Evolutionary conservation across 495 filamentous ascomycete species (phyloP), one percentile per base, ranked within the genome.

Genomic region (Aspergillus sparsus): DNA sequence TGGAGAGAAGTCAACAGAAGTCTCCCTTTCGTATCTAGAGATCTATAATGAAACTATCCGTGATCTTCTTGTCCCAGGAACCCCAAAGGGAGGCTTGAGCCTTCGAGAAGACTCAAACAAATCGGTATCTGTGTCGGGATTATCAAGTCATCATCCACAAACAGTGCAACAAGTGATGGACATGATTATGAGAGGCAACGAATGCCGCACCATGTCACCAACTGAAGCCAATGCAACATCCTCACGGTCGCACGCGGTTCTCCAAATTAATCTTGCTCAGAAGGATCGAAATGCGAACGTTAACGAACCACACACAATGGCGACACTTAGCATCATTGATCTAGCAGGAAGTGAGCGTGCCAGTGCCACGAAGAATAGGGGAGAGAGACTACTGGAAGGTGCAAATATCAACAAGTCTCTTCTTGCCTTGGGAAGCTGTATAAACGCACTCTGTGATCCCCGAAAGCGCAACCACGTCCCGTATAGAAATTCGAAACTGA

Each of bases 41-140:
- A 99, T 99, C 49, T 99, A 99, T 79, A 99, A 99, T 69, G 94
- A 99, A 74, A 98, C 93, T 0, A 99, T 99, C 61, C 89, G 94
- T 42, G 94, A 99, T 73, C 76, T 99, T 64, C 83, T 99, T 10
- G 87, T 96, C 16, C 89, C 90, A 5, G 89, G 90, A 31, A 90
- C 88, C 35, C 89, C 87, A 71, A 98, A 97, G 72, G 83, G 85
- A 60, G 90, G 90, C 13, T 73, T 99, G 64, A 96, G 95, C 87
- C 83, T 99, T 15, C 90, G 94, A 35, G 94, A 99, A 76, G 94
- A 99, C 74, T 86, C 86, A 11, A 90, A 98, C 71, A 91, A 97
- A 72, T 87, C 89, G 12, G 96, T 99, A 31, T 92, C 92, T 0
- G 95, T 99, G 2, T 81, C 92, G 12, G 95, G 94, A 1, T 81